phyloP scores from a whole-genome alignment of 1,284 basidiomycete species.

The Sporisorium scitamineum region DNA sequence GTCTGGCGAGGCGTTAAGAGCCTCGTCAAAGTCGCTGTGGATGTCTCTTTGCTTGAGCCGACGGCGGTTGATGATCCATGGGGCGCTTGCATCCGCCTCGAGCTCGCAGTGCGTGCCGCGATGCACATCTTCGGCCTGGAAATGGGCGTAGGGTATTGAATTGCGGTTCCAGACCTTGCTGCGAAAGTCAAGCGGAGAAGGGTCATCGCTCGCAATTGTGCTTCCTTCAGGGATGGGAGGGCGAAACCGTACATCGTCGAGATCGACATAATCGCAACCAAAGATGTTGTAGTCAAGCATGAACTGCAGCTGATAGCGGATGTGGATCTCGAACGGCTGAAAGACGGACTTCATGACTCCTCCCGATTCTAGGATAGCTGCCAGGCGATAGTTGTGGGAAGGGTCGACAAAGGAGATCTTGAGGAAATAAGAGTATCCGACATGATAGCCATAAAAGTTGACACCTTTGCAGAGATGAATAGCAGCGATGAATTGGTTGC shows the following conservation, averaged over 20 bases:
- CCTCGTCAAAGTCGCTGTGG: slow-evolving; percentile 75
- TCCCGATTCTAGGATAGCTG: slow-evolving; percentile 60
- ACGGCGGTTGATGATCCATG: slow-evolving; percentile 86
- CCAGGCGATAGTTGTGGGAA: slow-evolving; percentile 54
- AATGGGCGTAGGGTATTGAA: slow-evolving; percentile 34
- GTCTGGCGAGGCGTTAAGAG: slow-evolving; percentile 1
- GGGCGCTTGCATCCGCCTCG: slow-evolving; percentile 84
- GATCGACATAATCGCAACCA: slow-evolving; percentile 89
- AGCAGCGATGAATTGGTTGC: slow-evolving; percentile 58
- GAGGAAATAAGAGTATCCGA: slow-evolving; percentile 86
- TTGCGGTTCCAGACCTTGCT: slow-evolving; percentile 44
- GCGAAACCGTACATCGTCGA: slow-evolving; percentile 72
- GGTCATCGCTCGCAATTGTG: slow-evolving; percentile 17
- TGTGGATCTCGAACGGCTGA: slow-evolving; percentile 79
- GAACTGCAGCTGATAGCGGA: slow-evolving; percentile 90
- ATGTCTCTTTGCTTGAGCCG: slow-evolving; percentile 77
- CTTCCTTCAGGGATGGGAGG: slow-evolving; percentile 71
- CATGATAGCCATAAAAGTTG: slow-evolving; percentile 94
- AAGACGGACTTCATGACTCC: slow-evolving; percentile 76
- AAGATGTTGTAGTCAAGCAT: slow-evolving; percentile 95
- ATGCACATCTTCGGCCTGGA: slow-evolving; percentile 42
- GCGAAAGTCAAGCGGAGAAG: slow-evolving; percentile 21
- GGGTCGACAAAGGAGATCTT: slow-evolving; percentile 82
- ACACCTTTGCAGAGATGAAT: slow-evolving; percentile 92
- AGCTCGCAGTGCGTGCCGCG: slow-evolving; percentile 78